Evolutionary conservation across 768 basidiomycete species (phyloP).

Genomic region (Lentinula guzmanii): DNA sequence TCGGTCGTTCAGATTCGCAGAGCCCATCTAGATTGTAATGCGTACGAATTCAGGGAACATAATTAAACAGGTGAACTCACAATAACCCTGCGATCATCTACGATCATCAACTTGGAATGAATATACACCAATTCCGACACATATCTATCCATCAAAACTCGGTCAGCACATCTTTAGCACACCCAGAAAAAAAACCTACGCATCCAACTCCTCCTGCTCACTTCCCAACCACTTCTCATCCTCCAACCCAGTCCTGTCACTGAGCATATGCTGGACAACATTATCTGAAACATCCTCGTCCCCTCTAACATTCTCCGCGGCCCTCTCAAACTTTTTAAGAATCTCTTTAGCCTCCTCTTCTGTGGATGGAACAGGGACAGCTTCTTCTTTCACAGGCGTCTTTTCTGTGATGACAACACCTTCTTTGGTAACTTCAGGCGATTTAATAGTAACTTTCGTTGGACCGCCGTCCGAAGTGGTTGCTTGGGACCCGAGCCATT

Average conservation of each 20-base stretch:
- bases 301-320: constrained; percentile 42
- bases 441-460: constrained; percentile 50
- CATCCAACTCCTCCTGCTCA: constrained; percentile 75
- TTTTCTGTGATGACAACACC: constrained; percentile 48
- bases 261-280: constrained; percentile 76
- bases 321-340: constrained; percentile 66
- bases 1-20: constrained; percentile 89
- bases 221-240: constrained; percentile 84
- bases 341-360: constrained; percentile 65
- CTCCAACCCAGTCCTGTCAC: constrained; percentile 51
- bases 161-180: constrained; percentile 7
- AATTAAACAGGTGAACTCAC: constrained; percentile 34
- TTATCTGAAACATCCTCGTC: constrained; percentile 61
- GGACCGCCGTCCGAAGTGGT: constrained; percentile 19
- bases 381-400: constrained; percentile 20
- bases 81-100: constrained; percentile 87
- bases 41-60: not conserved
- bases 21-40: constrained; percentile 61
- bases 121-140: constrained; percentile 80
- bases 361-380: constrained; percentile 60
- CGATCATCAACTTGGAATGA: constrained; percentile 89
- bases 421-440: constrained; percentile 36
- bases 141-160: constrained; percentile 41
- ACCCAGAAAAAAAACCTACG: constrained; percentile 40
- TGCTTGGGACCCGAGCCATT: constrained; percentile 65